Evolutionary conservation across 768 basidiomycete genomes (phyloP).

Genomic region (Mycena chlorophos): DNA sequence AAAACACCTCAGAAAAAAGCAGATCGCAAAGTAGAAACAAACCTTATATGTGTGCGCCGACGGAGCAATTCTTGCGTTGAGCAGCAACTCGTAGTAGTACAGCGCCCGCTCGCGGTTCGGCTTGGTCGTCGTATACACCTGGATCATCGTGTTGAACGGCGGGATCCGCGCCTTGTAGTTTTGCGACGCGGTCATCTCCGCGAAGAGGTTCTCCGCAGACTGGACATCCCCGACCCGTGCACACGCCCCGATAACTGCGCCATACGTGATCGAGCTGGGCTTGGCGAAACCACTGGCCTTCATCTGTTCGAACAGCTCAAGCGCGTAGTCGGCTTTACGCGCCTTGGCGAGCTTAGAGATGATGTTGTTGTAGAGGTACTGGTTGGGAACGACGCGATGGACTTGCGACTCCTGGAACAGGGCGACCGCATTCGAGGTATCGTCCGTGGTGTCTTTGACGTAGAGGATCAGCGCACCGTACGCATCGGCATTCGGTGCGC

Average conservation of each 20-base stretch:
- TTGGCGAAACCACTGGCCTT: constrained; percentile 61
- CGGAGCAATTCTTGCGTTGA: constrained; percentile 60
- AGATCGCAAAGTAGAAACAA: constrained; percentile 18
- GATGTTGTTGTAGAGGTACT: constrained; percentile 95
- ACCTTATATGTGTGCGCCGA: constrained; percentile 96
- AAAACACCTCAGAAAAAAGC: constrained; percentile 2
- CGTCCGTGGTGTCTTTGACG: constrained; percentile 94
- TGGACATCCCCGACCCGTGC: constrained; percentile 86
- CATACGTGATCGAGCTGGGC: constrained; percentile 84
- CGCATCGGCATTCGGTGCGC: constrained; percentile 81
- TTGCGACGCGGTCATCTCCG: constrained; percentile 72
- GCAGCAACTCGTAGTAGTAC: constrained; percentile 70
- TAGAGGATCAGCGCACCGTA: constrained; percentile 88
- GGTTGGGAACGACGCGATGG: constrained; percentile 71
- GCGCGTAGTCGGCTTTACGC: constrained; percentile 85
- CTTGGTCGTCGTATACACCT: constrained; percentile 88
- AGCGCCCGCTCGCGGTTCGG: constrained; percentile 79
- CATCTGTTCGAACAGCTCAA: constrained; percentile 89
- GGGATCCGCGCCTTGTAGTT: constrained; percentile 89
- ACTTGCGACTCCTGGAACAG: constrained; percentile 78
- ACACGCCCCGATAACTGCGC: constrained; percentile 91
- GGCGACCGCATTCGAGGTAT: constrained; percentile 81
- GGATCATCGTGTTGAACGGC: constrained; percentile 99
- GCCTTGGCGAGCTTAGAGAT: constrained; percentile 96
- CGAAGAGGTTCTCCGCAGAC: constrained; percentile 80